phyloP scores from a whole-genome alignment of 306 rosid genomes.

The Lotus japonicus region DNA sequence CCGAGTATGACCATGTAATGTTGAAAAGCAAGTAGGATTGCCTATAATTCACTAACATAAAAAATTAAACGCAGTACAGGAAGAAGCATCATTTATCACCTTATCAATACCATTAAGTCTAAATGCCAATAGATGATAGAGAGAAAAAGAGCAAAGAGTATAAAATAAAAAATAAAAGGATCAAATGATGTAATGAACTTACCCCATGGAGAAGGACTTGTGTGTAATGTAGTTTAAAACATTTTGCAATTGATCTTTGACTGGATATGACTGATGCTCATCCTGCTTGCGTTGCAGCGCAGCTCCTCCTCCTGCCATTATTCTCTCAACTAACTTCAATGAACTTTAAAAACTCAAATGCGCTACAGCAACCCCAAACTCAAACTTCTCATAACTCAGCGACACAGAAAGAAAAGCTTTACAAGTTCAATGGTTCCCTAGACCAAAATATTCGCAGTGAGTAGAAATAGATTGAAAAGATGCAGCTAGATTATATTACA shows the following conservation, averaged over 20 bases:
- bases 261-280: conserved; percentile 78
- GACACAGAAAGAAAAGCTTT: not conserved
- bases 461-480: no score
- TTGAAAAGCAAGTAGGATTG: conserved; percentile 84
- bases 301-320: conserved; percentile 52
- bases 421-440: not conserved
- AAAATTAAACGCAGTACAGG: not conserved
- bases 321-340: conserved; percentile 9
- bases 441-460: no score
- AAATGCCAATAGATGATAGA: not conserved
- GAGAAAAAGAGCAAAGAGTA: no score
- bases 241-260: conserved; percentile 66
- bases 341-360: no score
- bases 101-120: no score
- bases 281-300: conserved; percentile 81
- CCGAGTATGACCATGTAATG: conserved; percentile 93
- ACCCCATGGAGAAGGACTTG: conserved; percentile 99
- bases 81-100: not conserved
- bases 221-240: conserved; percentile 72
- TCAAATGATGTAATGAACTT: conserved; percentile 25
- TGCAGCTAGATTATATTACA: no score
- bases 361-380: no score
- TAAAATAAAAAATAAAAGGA: no score
- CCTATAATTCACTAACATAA: conserved; percentile 53
- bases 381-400: not conserved